phyloP scores from a whole-genome alignment of 306 rosid genomes.

The Quillaja saponaria region DNA sequence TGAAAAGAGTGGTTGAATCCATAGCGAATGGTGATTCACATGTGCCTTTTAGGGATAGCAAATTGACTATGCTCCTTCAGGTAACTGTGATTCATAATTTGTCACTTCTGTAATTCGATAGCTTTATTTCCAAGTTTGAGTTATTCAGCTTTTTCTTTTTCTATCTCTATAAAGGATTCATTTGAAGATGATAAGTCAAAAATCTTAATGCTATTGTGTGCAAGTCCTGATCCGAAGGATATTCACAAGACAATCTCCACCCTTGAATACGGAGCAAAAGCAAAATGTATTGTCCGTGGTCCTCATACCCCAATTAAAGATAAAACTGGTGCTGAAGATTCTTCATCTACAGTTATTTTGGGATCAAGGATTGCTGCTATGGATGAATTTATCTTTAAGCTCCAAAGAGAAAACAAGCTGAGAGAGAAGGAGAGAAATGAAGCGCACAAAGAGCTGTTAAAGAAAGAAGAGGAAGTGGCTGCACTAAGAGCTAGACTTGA shows the following conservation, averaged over 20 bases:
- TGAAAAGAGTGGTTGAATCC: constrained; percentile 97
- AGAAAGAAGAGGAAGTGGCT: constrained; percentile 83
- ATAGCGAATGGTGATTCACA: constrained; percentile 99
- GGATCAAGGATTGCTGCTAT: constrained; percentile 92
- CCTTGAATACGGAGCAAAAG: constrained; percentile 97
- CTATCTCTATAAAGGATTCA: constrained; percentile 64
- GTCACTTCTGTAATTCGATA: constrained; percentile 5
- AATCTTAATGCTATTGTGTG: constrained; percentile 90
- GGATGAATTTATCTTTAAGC: constrained; percentile 88
- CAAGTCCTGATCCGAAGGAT: constrained; percentile 95
- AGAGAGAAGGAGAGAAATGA: constrained; percentile 80
- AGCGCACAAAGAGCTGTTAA: constrained; percentile 73
- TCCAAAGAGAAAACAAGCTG: constrained; percentile 84
- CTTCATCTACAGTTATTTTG: constrained; percentile 77
- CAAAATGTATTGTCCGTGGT: constrained; percentile 95
- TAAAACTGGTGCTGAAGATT: constrained; percentile 54
- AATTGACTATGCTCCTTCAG: constrained; percentile 99
- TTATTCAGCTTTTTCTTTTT: constrained; percentile 21
- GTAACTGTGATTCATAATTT: constrained; percentile 36
- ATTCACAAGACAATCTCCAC: constrained; percentile 95
- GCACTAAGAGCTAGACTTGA: constrained; percentile 66
- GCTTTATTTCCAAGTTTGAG: constrained; percentile 15
- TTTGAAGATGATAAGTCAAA: constrained; percentile 97
- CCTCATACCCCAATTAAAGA: constrained; percentile 80
- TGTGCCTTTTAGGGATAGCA: constrained; percentile 98